A percentile compares a stretch with the other conserved stretches of the same genome.
Conservation (phyloP, 352 stramenopile genomes). For the Phytophthora ohioensis region DNA sequence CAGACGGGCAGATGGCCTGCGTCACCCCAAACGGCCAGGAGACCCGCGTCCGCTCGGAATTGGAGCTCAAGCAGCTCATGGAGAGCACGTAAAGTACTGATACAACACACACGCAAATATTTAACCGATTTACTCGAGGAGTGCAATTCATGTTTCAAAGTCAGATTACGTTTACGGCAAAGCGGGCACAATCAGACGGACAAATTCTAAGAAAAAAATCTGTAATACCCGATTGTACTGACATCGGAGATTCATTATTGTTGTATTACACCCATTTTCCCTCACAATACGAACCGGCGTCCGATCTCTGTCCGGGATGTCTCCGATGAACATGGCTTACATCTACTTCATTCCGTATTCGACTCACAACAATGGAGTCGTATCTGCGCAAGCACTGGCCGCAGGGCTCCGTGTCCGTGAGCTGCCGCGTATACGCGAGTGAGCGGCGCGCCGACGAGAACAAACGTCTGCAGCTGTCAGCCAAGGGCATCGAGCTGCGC, state of each 20-base stretch:
- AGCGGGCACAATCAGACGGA: constrained; percentile 12
- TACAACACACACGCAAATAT: constrained; percentile 24
- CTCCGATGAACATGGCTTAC: constrained; percentile 1
- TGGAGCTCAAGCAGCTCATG: constrained; percentile 69
- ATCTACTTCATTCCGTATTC: constrained; percentile 16
- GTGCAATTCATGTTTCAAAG: background rate
- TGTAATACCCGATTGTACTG: no score
- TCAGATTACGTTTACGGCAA: background rate
- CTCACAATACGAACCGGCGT: no score
- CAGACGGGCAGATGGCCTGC: constrained; percentile 75
- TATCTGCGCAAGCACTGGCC: constrained; percentile 41
- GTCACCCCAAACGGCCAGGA: constrained; percentile 55
- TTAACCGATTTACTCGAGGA: constrained; percentile 6
- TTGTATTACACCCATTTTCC: no score
- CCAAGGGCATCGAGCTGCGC: constrained; percentile 49
- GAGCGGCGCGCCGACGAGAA: constrained; percentile 35
- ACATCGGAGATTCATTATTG: no score
- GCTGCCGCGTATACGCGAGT: constrained; percentile 37
- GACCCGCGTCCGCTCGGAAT: constrained; percentile 68
- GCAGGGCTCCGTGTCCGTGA: constrained; percentile 37
- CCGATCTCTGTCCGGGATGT: constrained; percentile 17
- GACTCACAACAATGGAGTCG: constrained; percentile 22
- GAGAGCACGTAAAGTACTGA: constrained; percentile 35
- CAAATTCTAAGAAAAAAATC: background rate
- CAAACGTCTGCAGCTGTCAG: constrained; percentile 42